Conservation (phyloP, 495 filamentous ascomycete species). For the Hypomontagnella monticulosa region DNA sequence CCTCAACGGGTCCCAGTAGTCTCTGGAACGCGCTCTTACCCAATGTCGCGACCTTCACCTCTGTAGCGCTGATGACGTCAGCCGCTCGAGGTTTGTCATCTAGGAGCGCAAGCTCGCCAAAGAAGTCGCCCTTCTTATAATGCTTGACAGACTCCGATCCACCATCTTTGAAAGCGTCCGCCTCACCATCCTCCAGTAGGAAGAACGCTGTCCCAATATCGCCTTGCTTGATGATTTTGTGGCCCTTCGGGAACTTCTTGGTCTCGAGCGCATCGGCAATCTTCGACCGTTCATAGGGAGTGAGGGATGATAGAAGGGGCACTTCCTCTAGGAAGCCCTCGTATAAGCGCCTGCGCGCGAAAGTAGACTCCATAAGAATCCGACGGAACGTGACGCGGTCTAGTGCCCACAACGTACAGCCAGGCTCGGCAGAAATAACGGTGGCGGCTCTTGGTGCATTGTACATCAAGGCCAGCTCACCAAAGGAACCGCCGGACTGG, state of each 20-base stretch:
- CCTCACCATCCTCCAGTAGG: conserved; percentile 87
- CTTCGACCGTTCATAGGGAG: conserved; percentile 91
- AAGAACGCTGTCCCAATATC: conserved; percentile 94
- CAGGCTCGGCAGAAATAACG: conserved; percentile 81
- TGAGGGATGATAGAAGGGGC: conserved; percentile 82
- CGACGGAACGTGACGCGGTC: conserved; percentile 97
- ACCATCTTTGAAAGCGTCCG: conserved; percentile 80
- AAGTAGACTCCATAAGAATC: conserved; percentile 98
- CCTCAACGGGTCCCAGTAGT: conserved; percentile 89
- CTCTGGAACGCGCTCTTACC: conserved; percentile 96
- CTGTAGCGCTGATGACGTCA: conserved; percentile 80
- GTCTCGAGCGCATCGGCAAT: conserved; percentile 96
- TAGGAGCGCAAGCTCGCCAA: conserved; percentile 91
- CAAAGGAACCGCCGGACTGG: conserved; percentile 93
- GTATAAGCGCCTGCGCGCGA: conserved; percentile 94
- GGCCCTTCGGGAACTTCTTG: conserved; percentile 81
- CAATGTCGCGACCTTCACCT: conserved; percentile 92
- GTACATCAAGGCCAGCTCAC: conserved; percentile 98
- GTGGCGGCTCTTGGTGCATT: conserved; percentile 98
- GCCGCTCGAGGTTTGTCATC: conserved; percentile 96
- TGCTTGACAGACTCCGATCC: conserved; percentile 72
- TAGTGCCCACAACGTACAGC: conserved; percentile 88
- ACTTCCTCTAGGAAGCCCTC: conserved; percentile 98
- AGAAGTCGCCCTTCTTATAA: conserved; percentile 93
- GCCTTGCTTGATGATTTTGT: conserved; percentile 88